Percentiles rank a stretch among this genome's conserved stretches.
Evolutionary conservation across 495 filamentous ascomycete species (phyloP).

Genomic region (Talaromyces adpressus): DNA sequence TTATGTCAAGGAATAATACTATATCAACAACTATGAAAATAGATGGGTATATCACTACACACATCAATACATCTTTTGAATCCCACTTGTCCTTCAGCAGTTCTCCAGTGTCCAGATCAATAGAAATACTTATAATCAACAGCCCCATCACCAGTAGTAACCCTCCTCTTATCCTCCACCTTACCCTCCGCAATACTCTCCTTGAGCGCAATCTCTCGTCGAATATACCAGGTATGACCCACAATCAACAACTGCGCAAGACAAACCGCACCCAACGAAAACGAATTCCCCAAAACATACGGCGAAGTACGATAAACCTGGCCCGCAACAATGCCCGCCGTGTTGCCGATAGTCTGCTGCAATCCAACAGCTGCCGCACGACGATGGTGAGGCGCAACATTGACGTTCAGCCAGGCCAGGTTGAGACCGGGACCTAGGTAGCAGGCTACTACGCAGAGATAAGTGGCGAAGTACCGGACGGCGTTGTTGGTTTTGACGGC

Average conservation of each 20-base stretch:
- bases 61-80: background rate
- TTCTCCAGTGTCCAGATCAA: slow-evolving; percentile 11
- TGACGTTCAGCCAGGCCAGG: slow-evolving; percentile 51
- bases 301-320: slow-evolving; percentile 46
- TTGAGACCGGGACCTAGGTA: slow-evolving; percentile 46
- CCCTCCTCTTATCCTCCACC: slow-evolving; percentile 32
- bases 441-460: slow-evolving; percentile 43
- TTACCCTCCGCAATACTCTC: slow-evolving; percentile 31
- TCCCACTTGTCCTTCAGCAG: too few relatives aligned
- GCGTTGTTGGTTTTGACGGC: slow-evolving; percentile 23
- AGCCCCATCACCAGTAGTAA: slow-evolving; percentile 38
- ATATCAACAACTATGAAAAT: background rate
- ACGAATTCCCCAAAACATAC: slow-evolving; percentile 43
- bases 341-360: slow-evolving; percentile 53
- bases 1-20: background rate
- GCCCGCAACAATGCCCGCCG: slow-evolving; percentile 45
- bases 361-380: slow-evolving; percentile 49
- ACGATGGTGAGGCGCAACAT: slow-evolving; percentile 50
- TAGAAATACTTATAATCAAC: slow-evolving; percentile 45
- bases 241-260: slow-evolving; percentile 31
- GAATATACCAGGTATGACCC: slow-evolving; percentile 33
- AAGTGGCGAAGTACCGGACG: slow-evolving; percentile 51
- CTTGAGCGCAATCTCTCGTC: slow-evolving; percentile 33
- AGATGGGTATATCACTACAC: background rate
- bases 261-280: slow-evolving; percentile 37